Evolutionary conservation across 176 grass and related monocot species (phyloP), one percentile per base, ranked within the genome.

Genomic region (Chrysopogon serrulatus): DNA sequence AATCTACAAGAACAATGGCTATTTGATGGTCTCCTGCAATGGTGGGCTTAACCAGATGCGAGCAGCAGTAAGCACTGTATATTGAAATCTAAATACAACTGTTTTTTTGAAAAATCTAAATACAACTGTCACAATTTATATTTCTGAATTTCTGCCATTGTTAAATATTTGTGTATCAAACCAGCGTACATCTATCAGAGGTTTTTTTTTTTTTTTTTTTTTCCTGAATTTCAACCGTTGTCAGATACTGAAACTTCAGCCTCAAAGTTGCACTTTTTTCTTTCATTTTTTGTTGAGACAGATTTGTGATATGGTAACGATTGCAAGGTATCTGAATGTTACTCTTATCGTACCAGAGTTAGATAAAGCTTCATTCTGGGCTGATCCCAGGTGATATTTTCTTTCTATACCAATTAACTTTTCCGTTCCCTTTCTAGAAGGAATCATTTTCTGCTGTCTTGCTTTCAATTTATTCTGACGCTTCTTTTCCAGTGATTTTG

Each of bases 41-140:
- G 95, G 94, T 43, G 94, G 94, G 26, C 94, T 97, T 49, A 97
- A 97, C 82, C 94, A 97, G 83, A 98, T 98, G 95, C 90, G 95
- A 90, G 90, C 92, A 9, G 95, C 92, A 65, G 95, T 98, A 88
- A 86, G 87, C 68, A 54, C 56, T 79, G 77, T 68, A 4, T 69
- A 76, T 48, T 26, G 6, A 32, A 64, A 68, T 79, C 53, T 79
- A 5, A 84, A 66, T 72, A 37, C 40, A 69, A 21, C 32, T 74
- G 21, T 36, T n/a, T n/a, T n/a, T n/a, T n/a, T n/a, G n/a, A n/a
- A n/a, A 32, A 64, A 68, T 79, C 53, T 79, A 5, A 84, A 66
- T 72, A 37, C 40, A 69, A 21, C 32, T 74, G 21, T 36, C 14
- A 30, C 21, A 23, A 31, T 36, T 45, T 78, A n/a, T 59, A 53